A percentile compares a stretch with the other conserved stretches of the same genome.
Evolutionary conservation across 2,329 filamentous ascomycete genomes (phyloP).

Genomic region (Nemania serpens): DNA sequence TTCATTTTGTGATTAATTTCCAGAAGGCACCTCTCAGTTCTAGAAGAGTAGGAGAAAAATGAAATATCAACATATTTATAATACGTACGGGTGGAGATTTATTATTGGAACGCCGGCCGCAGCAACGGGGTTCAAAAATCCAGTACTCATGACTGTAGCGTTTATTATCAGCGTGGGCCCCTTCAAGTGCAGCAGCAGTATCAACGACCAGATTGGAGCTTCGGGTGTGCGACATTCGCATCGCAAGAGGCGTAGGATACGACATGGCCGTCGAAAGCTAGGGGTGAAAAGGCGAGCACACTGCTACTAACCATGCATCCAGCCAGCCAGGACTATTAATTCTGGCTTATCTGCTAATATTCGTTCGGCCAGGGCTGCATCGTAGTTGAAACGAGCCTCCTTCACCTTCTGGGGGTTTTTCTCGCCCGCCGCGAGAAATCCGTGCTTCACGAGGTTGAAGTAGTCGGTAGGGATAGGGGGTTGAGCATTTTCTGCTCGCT

Average conservation of each 20-base stretch:
- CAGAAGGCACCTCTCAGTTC: no score
- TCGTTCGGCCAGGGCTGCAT: slow-evolving; percentile 72
- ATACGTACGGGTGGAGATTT: slow-evolving; percentile 72
- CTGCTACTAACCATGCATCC: slow-evolving; percentile 67
- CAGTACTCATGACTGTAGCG: slow-evolving; percentile 31
- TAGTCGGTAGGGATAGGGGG: slow-evolving; percentile 71
- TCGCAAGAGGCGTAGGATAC: background rate
- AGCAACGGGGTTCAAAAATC: slow-evolving; percentile 72
- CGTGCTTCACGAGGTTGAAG: slow-evolving; percentile 80
- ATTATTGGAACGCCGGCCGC: slow-evolving; percentile 69
- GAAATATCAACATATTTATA: background rate
- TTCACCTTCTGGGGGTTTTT: slow-evolving; percentile 58
- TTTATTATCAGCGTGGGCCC: slow-evolving; percentile 5
- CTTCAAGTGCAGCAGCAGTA: slow-evolving; percentile 32
- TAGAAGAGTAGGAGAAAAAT: no score
- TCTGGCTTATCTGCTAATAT: slow-evolving; percentile 70
- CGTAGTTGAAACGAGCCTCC: slow-evolving; percentile 70
- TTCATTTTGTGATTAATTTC: no score
- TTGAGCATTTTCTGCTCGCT: slow-evolving; percentile 51
- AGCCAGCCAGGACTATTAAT: slow-evolving; percentile 80
- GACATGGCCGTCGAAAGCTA: background rate
- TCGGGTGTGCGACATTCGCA: background rate
- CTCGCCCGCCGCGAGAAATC: slow-evolving; percentile 62
- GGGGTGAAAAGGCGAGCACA: background rate
- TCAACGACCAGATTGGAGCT: background rate